phyloP scores from a whole-genome alignment of 2,329 filamentous ascomycete genomes.

The Pestalotiopsis sp. region DNA sequence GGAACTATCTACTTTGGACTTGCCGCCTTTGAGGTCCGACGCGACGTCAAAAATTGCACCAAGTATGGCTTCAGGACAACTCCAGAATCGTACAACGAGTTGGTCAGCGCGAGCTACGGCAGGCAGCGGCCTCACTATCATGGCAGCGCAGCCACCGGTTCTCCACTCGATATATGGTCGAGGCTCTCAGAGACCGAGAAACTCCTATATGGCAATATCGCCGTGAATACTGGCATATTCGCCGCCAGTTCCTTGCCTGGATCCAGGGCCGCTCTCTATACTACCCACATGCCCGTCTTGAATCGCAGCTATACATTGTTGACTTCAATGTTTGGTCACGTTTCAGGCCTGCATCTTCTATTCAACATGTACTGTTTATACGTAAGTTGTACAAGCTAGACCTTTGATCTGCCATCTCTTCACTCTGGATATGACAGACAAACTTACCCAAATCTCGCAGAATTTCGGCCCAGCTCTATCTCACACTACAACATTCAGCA shows the following conservation, averaged over 20 bases:
- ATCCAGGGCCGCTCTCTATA: background rate
- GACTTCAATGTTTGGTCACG: conserved; percentile 28
- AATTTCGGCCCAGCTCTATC: conserved; percentile 19
- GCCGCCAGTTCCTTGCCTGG: conserved; percentile 2
- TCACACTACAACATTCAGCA: conserved; percentile 17
- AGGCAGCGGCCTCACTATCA: background rate
- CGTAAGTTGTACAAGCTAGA: background rate
- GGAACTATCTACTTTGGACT: conserved; percentile 26
- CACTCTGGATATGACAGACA: background rate
- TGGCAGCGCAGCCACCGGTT: background rate
- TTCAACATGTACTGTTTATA: conserved; percentile 25
- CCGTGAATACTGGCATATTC: conserved; percentile 17
- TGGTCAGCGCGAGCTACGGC: background rate
- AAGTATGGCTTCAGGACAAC: background rate
- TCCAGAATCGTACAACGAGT: conserved; percentile 12
- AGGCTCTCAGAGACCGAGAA: conserved; percentile 10
- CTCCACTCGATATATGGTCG: background rate
- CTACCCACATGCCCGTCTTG: conserved; percentile 20
- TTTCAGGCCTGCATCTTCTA: conserved; percentile 19
- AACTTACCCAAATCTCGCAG: background rate
- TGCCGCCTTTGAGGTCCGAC: conserved; percentile 28
- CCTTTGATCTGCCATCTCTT: too few relatives aligned
- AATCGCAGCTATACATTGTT: conserved; percentile 27
- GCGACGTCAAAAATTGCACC: conserved; percentile 17
- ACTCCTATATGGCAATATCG: conserved; percentile 17